phyloP scores from a whole-genome alignment of 1,284 basidiomycete genomes.

The Cutaneotrichosporon sp. region DNA sequence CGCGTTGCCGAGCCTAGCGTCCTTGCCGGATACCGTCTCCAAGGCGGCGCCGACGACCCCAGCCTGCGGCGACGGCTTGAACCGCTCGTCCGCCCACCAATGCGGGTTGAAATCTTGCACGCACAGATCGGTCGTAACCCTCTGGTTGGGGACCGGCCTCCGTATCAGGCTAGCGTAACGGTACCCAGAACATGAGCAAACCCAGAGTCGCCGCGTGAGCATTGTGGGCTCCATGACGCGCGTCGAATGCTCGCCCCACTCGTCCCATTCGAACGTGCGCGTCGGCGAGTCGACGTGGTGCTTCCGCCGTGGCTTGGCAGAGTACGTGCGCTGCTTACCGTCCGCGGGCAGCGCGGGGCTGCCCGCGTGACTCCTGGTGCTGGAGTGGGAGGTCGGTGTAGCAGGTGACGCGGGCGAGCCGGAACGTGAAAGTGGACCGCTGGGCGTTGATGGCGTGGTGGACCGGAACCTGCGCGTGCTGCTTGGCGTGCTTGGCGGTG shows the following conservation, averaged over 20 bases:
- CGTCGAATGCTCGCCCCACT: conserved; percentile 44
- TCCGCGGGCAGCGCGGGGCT: not conserved
- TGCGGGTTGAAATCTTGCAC: conserved; percentile 46
- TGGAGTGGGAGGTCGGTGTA: not conserved
- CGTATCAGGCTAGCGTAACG: conserved; percentile 38
- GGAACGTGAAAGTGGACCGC: not conserved
- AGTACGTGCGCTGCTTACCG: conserved; percentile 10
- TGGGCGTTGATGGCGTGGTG: not conserved
- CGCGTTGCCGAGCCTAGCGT: conserved; percentile 1
- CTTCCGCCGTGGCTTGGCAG: conserved; percentile 6
- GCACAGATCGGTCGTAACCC: conserved; percentile 10
- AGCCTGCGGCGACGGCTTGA: not conserved
- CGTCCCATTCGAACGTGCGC: conserved; percentile 32
- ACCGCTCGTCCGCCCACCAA: conserved; percentile 17
- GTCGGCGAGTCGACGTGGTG: conserved; percentile 2
- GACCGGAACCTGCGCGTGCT: not conserved
- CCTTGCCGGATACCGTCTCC: not conserved
- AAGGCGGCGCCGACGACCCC: not conserved
- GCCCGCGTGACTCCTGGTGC: not conserved
- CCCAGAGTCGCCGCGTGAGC: conserved; percentile 37
- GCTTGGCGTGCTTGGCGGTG: not conserved
- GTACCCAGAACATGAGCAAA: conserved; percentile 52
- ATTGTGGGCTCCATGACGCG: conserved; percentile 38
- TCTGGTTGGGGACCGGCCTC: not conserved
- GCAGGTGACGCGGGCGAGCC: not conserved